phyloP scores from a whole-genome alignment of 305 asterid species.

The Fraxinus velutina region DNA sequence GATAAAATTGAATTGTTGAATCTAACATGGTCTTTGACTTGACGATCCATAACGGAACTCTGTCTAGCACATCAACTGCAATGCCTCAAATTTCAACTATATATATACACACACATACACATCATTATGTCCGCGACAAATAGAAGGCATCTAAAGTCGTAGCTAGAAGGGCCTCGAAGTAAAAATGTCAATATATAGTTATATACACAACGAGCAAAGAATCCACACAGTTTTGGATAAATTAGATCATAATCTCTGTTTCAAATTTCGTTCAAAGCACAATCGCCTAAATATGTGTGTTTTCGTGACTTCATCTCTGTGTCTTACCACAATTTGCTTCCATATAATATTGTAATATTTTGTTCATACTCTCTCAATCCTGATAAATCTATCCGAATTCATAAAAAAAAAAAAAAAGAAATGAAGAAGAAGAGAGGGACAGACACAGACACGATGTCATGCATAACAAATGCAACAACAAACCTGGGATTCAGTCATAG shows the following conservation, averaged over 20 bases:
- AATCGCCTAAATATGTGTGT: background rate
- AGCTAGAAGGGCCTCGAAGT: background rate
- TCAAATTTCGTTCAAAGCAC: background rate
- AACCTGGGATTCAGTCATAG: slow-evolving; percentile 31
- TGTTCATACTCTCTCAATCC: background rate
- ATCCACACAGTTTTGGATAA: background rate
- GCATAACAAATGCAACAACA: background rate
- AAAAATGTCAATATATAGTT: background rate
- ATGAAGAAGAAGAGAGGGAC: too few relatives aligned
- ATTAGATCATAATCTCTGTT: background rate
- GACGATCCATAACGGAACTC: slow-evolving; percentile 38
- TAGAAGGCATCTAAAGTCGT: background rate
- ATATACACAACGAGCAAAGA: background rate
- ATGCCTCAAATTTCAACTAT: slow-evolving; percentile 14
- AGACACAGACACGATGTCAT: background rate
- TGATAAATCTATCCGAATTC: background rate
- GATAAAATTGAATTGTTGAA: slow-evolving; percentile 33
- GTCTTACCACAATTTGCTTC: background rate
- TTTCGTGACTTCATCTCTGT: background rate
- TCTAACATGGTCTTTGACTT: slow-evolving; percentile 41
- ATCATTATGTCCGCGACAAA: background rate
- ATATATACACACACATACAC: background rate
- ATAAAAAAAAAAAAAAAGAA: background rate
- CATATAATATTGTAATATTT: background rate
- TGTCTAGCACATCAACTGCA: slow-evolving; percentile 25